These are phyloP conservation scores for Paraphoma sp. DNA, from an alignment of 2,329 filamentous ascomycete genomes.

Conservation along the genomic window DNA sequence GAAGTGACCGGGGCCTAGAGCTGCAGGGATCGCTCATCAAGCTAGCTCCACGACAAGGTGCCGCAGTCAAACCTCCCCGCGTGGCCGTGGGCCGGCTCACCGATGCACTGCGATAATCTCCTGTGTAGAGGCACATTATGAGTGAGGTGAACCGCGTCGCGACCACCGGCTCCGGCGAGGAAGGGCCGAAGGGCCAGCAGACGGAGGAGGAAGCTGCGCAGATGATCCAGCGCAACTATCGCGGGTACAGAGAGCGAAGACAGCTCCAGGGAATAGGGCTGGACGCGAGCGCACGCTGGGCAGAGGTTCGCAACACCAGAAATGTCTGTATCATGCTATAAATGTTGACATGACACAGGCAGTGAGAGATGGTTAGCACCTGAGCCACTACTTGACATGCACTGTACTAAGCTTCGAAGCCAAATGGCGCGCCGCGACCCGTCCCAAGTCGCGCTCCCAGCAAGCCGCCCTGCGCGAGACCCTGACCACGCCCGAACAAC, in stretches of 20 bases:
- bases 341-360: conserved; percentile 47
- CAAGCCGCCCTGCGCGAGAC: conserved; percentile 30
- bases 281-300: conserved; percentile 74
- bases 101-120: conserved; percentile 11
- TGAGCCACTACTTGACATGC: conserved; percentile 9
- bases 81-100: neutral
- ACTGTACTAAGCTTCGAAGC: conserved; percentile 50
- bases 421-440: conserved; percentile 60
- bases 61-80: conserved; percentile 15
- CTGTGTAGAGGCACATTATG: conserved; percentile 10
- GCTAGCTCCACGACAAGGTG: neutral
- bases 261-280: conserved; percentile 73
- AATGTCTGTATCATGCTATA: neutral
- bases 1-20: neutral
- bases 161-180: conserved; percentile 1
- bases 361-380: conserved; percentile 55
- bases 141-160: conserved; percentile 14
- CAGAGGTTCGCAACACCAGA: conserved; percentile 62
- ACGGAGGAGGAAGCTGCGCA: conserved; percentile 38
- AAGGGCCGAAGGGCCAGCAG: conserved; percentile 11
- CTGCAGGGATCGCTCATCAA: neutral
- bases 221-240: conserved; percentile 67
- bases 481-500: conserved; percentile 31
- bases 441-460: conserved; percentile 50
- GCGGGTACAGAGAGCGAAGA: conserved; percentile 76